These are phyloP conservation scores for Chlamydomonas sphaeroides DNA, from an alignment of 139 green algal species.

Conservation along the genomic window DNA sequence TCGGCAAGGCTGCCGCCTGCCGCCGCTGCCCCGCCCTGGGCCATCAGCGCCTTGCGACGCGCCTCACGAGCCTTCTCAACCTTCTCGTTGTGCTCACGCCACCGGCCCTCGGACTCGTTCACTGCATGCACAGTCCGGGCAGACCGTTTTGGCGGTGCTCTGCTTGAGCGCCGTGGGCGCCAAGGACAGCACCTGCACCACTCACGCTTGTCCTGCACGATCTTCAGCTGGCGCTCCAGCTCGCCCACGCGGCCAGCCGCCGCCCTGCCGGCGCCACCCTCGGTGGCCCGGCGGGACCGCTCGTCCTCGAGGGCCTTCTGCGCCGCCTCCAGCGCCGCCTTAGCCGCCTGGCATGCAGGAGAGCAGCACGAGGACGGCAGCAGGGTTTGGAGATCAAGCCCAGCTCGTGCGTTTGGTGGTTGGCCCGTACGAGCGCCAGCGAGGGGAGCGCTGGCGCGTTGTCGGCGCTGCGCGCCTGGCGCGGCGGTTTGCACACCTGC, in stretches of 20 bases:
- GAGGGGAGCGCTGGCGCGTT: too few species aligned
- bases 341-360: neutral
- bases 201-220: constrained; percentile 6
- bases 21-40: neutral
- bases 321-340: neutral
- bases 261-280: neutral
- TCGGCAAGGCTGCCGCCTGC: neutral
- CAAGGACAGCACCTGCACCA: neutral
- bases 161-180: neutral
- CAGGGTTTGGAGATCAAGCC: neutral
- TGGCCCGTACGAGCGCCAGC: too few species aligned
- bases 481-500: neutral
- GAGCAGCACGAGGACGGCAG: neutral
- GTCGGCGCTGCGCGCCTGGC: too few species aligned
- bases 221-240: constrained; percentile 28
- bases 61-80: neutral
- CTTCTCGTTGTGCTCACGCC: neutral
- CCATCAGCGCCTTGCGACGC: neutral
- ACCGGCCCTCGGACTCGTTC: neutral
- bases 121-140: neutral
- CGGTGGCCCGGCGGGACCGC: neutral
- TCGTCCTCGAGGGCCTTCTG: constrained; percentile 26
- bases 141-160: neutral
- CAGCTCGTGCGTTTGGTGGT: too few species aligned
- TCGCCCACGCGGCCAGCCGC: neutral